Evolutionary conservation across 495 filamentous ascomycete genomes (phyloP), one percentile per base, ranked within the genome.

Genomic region (Penicillium diatomitis): DNA sequence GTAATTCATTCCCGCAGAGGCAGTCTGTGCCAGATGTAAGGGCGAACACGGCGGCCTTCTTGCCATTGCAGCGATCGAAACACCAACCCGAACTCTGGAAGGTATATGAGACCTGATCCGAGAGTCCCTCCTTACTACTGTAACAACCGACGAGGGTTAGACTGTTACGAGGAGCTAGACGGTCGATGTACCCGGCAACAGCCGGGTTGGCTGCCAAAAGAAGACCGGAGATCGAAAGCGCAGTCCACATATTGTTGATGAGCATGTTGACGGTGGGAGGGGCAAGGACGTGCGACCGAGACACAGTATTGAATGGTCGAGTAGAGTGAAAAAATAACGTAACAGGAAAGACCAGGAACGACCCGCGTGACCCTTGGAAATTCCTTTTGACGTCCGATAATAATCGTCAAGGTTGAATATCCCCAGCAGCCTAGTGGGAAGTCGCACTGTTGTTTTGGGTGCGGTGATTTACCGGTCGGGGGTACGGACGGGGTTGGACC

Each of bases 31-130:
- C 72, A 27, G 54, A 58, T 3, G 56, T 68, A 49, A 74, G 53
- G 33, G 58, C 76, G 51, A 75, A 73, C 4, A 73, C 71, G 3
- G 71, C 51, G 20, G 65, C 56, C 32, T 57, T 60, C 11, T 55
- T 48, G 0, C 47, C 42, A 27, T 58, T 48, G 51, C 76, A 79
- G 37, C 54, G 49, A 37, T 67, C 45, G 34, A 68, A 58, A 47
- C 76, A 79, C 51, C 74, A 75, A 53, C 71, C 70, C 29, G 66
- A 60, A 61, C 72, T 74, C 45, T 79, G 76, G 31, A 66, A 79
- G 41, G 54, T 67, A 12, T 64, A 77, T 20, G 36, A 27, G 8
- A 31, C 52, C 31, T 40, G 35, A 12, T 45, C 49, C 28, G 30
- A n/a, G 11, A 44, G 61, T 44, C 30, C 70, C 63, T 52, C 71